phyloP scores from a whole-genome alignment of 108 stramenopile genomes.

The Schizochytrium sp. region DNA sequence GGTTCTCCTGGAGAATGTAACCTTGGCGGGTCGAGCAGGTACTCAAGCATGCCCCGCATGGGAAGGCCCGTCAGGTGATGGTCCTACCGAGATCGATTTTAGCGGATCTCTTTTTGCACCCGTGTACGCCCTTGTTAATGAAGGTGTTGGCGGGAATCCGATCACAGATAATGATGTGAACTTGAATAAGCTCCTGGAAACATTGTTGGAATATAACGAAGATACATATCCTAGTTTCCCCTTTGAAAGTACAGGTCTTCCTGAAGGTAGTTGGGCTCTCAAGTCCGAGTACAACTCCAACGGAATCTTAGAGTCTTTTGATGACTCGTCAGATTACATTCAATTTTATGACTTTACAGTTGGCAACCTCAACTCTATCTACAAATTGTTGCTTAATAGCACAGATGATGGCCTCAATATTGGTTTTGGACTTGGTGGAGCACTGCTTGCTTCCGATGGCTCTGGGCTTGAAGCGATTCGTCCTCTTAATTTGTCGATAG shows the following conservation, averaged over 20 bases:
- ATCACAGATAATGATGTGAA: background rate
- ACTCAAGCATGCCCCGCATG: conserved; percentile 3
- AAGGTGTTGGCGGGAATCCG: background rate
- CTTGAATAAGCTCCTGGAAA: conserved; percentile 9
- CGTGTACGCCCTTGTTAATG: conserved; percentile 4
- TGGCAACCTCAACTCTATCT: conserved; percentile 46
- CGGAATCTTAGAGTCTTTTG: background rate
- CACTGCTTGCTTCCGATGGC: conserved; percentile 7
- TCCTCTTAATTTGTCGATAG: background rate
- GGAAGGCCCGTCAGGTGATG: conserved; percentile 8
- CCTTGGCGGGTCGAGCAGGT: background rate
- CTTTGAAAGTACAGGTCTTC: background rate
- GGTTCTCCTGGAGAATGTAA: background rate
- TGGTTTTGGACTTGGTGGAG: conserved; percentile 17
- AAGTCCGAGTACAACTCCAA: background rate
- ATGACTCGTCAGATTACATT: background rate
- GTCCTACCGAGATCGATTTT: background rate
- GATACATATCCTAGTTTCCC: background rate
- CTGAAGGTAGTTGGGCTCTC: background rate
- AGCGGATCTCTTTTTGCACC: background rate
- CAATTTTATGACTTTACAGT: background rate
- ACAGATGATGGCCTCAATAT: conserved; percentile 23
- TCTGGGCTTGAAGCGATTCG: background rate
- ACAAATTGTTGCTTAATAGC: background rate
- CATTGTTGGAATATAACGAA: conserved; percentile 19